phyloP scores from a whole-genome alignment of 805 yeast genomes.

The Maudiozyma saulgeensis region DNA sequence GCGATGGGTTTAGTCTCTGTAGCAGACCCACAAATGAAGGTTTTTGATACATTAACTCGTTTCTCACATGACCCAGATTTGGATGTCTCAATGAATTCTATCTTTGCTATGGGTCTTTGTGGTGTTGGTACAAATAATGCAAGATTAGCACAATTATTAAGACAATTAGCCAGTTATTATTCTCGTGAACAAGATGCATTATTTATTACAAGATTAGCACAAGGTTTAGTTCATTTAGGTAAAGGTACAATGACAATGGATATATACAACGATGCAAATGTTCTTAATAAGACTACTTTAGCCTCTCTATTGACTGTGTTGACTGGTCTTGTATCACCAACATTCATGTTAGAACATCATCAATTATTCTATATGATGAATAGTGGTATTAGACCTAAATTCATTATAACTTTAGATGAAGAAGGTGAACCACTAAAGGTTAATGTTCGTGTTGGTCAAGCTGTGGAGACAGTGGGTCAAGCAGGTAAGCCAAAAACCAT shows the following conservation, averaged over 20 bases:
- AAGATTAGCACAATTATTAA: constrained; percentile 85
- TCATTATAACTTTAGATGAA: constrained; percentile 87
- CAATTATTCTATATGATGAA: constrained; percentile 77
- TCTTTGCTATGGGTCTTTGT: constrained; percentile 93
- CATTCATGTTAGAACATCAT: constrained; percentile 74
- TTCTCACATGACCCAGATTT: constrained; percentile 92
- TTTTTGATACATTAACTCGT: constrained; percentile 89
- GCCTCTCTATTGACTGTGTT: constrained; percentile 82
- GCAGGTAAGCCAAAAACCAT: constrained; percentile 98
- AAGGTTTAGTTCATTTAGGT: constrained; percentile 90
- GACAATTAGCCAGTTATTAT: constrained; percentile 92
- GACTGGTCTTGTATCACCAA: constrained; percentile 78
- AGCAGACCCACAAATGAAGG: constrained; percentile 93
- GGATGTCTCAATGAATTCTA: constrained; percentile 90
- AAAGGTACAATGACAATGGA: constrained; percentile 88
- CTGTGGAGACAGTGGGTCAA: constrained; percentile 97
- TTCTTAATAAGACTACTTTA: constrained; percentile 76
- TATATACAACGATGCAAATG: constrained; percentile 84
- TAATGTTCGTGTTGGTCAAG: constrained; percentile 96
- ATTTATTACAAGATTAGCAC: constrained; percentile 89
- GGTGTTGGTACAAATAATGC: constrained; percentile 99
- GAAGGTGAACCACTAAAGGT: constrained; percentile 86
- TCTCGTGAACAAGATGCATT: constrained; percentile 81
- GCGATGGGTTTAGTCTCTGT: constrained; percentile 96
- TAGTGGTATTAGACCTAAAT: constrained; percentile 85